Evolutionary conservation across 345 rosid genomes (phyloP), one percentile per base, ranked within the genome.

Genomic region (Ceriops tagal): DNA sequence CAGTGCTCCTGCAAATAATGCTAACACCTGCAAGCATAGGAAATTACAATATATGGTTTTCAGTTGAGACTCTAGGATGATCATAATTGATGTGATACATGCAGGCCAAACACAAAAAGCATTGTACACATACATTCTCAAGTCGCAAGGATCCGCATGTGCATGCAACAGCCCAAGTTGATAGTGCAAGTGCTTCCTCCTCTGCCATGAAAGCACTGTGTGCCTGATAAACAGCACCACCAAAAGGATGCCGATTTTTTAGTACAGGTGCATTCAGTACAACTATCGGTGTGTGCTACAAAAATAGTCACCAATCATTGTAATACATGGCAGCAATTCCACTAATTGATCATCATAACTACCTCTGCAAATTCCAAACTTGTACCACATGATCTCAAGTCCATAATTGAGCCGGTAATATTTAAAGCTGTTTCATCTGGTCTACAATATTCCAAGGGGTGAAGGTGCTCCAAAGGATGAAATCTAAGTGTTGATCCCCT

Each of bases 391-490:
- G 92, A 84, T 79, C 85, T 83, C 77, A 84, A 73, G 75, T 89
- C 91, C 60, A 84, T 77, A 65, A 88, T 77, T 69, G 97, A 80
- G 55, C 92, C 97, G 34, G 85, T 78, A 77, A 80, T 73, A 73
- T 81, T 82, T 75, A 93, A 73, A 30, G 76, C 82, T 26, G 79
- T 80, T 69, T 83, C 86, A 78, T 83, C 84, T 35, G 86, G 90
- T 83, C 97, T 85, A 74, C 73, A 84, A 82, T 87, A 93, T 78
- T 83, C 88, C 76, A 93, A 51, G 26, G 90, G 90, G 81, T 93
- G 95, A 79, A 91, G 90, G 68, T 93, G 96, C 76, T 91, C 95
- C 77, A 93, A 66, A 26, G 98, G 97, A 80, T 88, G 97, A 87
- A 93, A 88, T 73, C 69, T 81, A 43, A 93, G 73, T 34, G 81